Evolutionary conservation across 805 yeast species (phyloP).

Genomic region (Ogataea ramenticola): DNA sequence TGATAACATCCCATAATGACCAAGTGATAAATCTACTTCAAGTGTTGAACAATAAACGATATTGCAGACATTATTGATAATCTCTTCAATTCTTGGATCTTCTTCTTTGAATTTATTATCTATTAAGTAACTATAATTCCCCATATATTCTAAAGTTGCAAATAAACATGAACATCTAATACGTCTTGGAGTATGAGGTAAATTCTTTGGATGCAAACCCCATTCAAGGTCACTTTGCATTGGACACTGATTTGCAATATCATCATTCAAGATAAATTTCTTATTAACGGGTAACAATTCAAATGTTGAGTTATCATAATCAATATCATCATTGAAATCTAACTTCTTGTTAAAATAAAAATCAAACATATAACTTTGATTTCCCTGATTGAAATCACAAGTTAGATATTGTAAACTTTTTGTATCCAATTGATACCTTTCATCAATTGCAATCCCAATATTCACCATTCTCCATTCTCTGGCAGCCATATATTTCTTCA

Average conservation of each 20-base stretch:
- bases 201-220: slow-evolving; percentile 3
- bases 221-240: slow-evolving; percentile 6
- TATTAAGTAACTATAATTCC: slow-evolving; percentile 11
- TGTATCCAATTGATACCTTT: not conserved
- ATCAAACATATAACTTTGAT: not conserved
- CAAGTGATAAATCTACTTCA: slow-evolving; percentile 26
- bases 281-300: not conserved
- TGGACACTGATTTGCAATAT: not conserved
- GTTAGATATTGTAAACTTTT: not conserved
- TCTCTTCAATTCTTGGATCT: not conserved
- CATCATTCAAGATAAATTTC: not conserved
- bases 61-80: slow-evolving; percentile 26
- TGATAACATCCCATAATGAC: slow-evolving; percentile 35
- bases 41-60: slow-evolving; percentile 33
- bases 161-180: slow-evolving; percentile 38
- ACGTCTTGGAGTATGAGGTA: slow-evolving; percentile 36
- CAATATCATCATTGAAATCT: not conserved
- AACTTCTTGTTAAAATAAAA: not conserved
- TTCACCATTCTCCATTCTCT: slow-evolving; percentile 29
- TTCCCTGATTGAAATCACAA: not conserved
- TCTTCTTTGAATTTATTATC: slow-evolving; percentile 6
- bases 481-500: slow-evolving; percentile 54
- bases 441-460: slow-evolving; percentile 23
- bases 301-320: too few relatives aligned
- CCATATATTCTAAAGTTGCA: slow-evolving; percentile 31